These are phyloP conservation scores for Leptographium lundbergii DNA, from an alignment of 2,329 filamentous ascomycete genomes.

Conservation along the genomic window DNA sequence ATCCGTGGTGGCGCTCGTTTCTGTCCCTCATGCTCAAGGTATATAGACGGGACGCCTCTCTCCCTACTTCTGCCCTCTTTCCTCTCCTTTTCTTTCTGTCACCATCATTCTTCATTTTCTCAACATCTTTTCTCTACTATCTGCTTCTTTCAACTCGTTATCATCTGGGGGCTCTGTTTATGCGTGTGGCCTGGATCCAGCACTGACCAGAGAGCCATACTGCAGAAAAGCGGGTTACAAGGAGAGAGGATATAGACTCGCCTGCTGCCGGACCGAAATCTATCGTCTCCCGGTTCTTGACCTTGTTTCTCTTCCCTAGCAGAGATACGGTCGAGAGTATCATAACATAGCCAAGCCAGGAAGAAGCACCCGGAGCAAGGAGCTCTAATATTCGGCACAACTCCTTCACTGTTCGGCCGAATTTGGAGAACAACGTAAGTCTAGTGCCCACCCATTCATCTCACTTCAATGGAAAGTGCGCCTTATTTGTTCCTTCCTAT, in stretches of 20 bases:
- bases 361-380: not conserved
- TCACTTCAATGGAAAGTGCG: not conserved
- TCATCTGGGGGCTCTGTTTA: not conserved
- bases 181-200: not conserved
- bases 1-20: not conserved
- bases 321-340: no score
- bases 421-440: not conserved
- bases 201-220: not conserved
- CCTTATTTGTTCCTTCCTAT: not conserved
- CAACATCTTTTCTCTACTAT: not conserved
- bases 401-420: not conserved
- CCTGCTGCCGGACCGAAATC: not conserved
- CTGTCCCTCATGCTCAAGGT: not conserved
- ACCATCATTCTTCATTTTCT: not conserved
- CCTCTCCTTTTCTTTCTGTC: not conserved
- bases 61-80: not conserved
- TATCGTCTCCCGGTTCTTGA: not conserved
- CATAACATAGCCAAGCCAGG: not conserved
- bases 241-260: not conserved
- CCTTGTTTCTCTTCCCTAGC: not conserved
- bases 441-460: not conserved
- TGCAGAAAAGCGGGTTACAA: not conserved
- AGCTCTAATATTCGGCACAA: not conserved
- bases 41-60: conserved; percentile 2
- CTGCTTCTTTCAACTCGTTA: no score